Evolutionary conservation across 345 rosid species (phyloP).

Genomic region (Acer campestre): DNA sequence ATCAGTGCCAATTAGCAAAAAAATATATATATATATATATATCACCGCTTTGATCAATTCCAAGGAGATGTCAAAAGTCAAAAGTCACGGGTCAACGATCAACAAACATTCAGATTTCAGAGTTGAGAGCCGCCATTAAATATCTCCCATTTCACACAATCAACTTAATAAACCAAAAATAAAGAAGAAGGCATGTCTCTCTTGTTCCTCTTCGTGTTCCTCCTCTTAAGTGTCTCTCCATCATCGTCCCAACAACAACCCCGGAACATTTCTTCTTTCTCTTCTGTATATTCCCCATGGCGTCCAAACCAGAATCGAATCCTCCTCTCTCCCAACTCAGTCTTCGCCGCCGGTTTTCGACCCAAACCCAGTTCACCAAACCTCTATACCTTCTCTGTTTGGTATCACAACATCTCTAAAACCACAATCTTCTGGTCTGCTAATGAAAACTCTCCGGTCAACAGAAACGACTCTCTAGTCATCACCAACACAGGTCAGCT

Average conservation of each 20-base stretch:
- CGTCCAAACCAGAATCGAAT: slow-evolving; percentile 31
- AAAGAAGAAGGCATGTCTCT: slow-evolving; percentile 29
- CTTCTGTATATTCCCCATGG: slow-evolving; percentile 48
- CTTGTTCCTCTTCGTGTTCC: slow-evolving; percentile 20
- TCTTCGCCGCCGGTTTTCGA: slow-evolving; percentile 61
- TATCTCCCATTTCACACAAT: neutral
- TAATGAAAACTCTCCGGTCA: slow-evolving; percentile 19
- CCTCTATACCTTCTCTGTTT: slow-evolving; percentile 51
- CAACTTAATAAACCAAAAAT: neutral
- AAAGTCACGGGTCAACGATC: slow-evolving; percentile 14
- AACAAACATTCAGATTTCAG: neutral
- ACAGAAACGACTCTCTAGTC: slow-evolving; percentile 24
- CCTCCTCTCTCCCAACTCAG: slow-evolving; percentile 49
- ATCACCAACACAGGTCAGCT: slow-evolving; percentile 35
- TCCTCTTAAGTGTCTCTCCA: slow-evolving; percentile 22
- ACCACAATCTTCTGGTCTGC: slow-evolving; percentile 50
- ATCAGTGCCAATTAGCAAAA: too few relatives aligned
- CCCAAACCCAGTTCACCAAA: slow-evolving; percentile 15
- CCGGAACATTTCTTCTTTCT: slow-evolving; percentile 35
- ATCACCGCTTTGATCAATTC: too few relatives aligned
- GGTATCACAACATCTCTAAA: slow-evolving; percentile 38
- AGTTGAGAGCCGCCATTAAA: slow-evolving; percentile 26
- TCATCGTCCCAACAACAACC: slow-evolving; percentile 27
- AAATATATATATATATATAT: too few relatives aligned
- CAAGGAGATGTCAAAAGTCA: neutral